Evolutionary conservation across 139 green algal species (phyloP).

Genomic region (Micractinium sp.): DNA sequence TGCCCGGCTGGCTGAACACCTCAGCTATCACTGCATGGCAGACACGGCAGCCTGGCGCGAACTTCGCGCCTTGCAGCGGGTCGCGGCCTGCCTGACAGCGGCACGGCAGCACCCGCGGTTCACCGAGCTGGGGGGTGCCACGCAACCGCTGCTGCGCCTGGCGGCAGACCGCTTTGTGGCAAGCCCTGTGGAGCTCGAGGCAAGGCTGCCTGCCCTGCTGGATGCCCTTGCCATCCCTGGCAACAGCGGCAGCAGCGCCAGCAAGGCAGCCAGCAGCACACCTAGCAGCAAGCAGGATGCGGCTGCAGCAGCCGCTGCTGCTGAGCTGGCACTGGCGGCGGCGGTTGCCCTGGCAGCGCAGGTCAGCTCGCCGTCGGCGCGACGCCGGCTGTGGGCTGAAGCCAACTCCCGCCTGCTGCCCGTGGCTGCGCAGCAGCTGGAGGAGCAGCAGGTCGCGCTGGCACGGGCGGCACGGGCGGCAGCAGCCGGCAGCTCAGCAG

Average conservation of each 20-base stretch:
- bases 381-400: constrained; percentile 25
- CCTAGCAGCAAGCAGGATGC: background rate
- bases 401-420: constrained; percentile 23
- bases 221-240: background rate
- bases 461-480: background rate
- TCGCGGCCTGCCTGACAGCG: constrained; percentile 22
- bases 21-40: constrained; percentile 36
- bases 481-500: background rate
- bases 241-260: background rate
- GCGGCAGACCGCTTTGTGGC: constrained; percentile 16
- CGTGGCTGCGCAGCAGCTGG: constrained; percentile 16
- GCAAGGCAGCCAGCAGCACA: background rate
- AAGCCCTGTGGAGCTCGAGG: constrained; percentile 2
- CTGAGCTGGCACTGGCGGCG: constrained; percentile 4
- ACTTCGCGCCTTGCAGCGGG: constrained; percentile 9
- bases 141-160: constrained; percentile 15
- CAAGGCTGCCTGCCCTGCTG: constrained; percentile 11
- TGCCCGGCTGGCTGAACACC: constrained; percentile 11
- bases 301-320: background rate
- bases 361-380: background rate
- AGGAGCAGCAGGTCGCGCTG: constrained; percentile 8
- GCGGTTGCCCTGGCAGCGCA: constrained; percentile 19
- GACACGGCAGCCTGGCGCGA: constrained; percentile 5
- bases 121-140: background rate
- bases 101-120: constrained; percentile 1